A percentile compares a stretch with the other conserved stretches of the same genome.
Evolutionary conservation across 2,329 filamentous ascomycete genomes (phyloP).

Genomic region (Falciphora oryzae): DNA sequence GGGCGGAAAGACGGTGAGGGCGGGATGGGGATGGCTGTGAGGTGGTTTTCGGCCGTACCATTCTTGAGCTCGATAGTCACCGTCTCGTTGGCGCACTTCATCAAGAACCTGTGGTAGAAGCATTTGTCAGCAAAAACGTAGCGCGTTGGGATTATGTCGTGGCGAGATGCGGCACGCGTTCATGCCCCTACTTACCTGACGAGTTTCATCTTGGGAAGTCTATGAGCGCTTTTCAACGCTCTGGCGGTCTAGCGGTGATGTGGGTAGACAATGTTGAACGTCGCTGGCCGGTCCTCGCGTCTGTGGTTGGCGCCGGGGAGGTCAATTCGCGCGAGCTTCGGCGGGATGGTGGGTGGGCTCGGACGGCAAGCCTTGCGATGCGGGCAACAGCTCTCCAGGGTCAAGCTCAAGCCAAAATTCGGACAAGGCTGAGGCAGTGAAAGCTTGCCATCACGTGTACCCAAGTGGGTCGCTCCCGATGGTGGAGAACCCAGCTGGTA

Average conservation of each 20-base stretch:
- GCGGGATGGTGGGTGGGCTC: neutral
- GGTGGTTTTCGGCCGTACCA: constrained; percentile 48
- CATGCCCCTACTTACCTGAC: constrained; percentile 64
- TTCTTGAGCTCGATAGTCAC: constrained; percentile 98
- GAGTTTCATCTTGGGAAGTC: constrained; percentile 74
- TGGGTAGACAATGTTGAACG: neutral
- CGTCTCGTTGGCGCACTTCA: constrained; percentile 99
- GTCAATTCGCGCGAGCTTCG: neutral
- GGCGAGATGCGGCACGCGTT: neutral
- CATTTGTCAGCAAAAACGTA: neutral
- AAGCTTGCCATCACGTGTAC: neutral
- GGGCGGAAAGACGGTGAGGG: neutral
- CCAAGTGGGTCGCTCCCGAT: neutral
- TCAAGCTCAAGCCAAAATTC: neutral
- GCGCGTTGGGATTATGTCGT: neutral
- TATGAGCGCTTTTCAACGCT: neutral
- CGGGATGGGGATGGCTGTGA: neutral
- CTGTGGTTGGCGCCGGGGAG: neutral
- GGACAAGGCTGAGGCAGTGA: neutral
- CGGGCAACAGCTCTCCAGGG: neutral
- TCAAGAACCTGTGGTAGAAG: constrained; percentile 67
- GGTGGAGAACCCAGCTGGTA: too few species aligned
- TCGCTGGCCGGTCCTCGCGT: neutral
- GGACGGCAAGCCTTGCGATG: neutral
- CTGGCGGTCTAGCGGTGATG: neutral